These are phyloP conservation scores for Suillus bovinus DNA, from an alignment of 768 basidiomycete species.

Conservation along the genomic window DNA sequence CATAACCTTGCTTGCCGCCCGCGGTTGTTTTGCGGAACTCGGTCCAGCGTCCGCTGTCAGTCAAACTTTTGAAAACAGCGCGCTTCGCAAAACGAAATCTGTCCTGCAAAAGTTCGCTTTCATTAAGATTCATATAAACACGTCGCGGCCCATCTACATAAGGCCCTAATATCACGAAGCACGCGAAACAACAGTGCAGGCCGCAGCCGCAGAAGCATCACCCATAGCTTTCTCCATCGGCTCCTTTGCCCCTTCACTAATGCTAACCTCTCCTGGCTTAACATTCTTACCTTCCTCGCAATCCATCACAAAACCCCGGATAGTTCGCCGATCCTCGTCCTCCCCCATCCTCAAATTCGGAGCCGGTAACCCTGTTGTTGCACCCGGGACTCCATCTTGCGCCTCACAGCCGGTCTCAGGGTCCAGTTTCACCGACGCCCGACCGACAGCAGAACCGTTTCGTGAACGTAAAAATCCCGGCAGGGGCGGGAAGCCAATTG, in stretches of 20 bases:
- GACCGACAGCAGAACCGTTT: slow-evolving; percentile 47
- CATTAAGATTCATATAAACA: slow-evolving; percentile 1
- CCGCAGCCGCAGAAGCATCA: slow-evolving; percentile 13
- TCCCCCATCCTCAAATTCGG: slow-evolving; percentile 12
- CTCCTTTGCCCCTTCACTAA: slow-evolving; percentile 15
- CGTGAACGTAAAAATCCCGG: slow-evolving; percentile 64
- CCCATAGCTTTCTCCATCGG: slow-evolving; percentile 13
- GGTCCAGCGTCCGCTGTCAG: neutral
- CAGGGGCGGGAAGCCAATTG: slow-evolving; percentile 60
- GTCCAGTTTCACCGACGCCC: slow-evolving; percentile 22
- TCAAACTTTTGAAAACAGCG: neutral
- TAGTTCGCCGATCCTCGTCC: slow-evolving; percentile 45
- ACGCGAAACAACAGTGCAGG: slow-evolving; percentile 19
- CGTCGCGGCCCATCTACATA: neutral
- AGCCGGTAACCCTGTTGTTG: neutral
- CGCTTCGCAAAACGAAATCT: neutral
- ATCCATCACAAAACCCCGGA: slow-evolving; percentile 30
- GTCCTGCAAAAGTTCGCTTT: neutral
- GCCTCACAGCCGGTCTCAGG: slow-evolving; percentile 23
- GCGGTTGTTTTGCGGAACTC: slow-evolving; percentile 3
- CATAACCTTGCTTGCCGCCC: neutral
- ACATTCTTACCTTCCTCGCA: slow-evolving; percentile 15
- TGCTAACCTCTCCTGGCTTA: slow-evolving; percentile 13
- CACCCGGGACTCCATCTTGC: slow-evolving; percentile 17
- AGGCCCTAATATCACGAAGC: neutral